Conservation (phyloP, 495 filamentous ascomycete species). For the Penicillium desertorum region DNA sequence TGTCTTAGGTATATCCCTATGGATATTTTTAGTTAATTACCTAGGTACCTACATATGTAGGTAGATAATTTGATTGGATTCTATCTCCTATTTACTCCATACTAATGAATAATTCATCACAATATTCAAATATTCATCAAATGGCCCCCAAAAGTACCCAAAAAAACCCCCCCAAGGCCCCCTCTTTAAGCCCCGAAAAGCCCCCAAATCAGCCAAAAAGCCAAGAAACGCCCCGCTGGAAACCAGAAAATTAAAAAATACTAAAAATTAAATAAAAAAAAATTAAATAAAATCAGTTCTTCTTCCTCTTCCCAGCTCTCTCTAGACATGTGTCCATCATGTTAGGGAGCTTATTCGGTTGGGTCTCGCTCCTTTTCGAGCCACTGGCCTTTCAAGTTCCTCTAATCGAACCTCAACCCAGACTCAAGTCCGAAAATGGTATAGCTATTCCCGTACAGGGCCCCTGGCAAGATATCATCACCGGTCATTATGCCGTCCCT, state of each 20-base stretch:
- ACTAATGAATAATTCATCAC: too few relatives aligned
- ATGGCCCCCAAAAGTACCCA: too few relatives aligned
- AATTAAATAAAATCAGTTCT: background rate
- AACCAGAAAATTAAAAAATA: too few relatives aligned
- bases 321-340: constrained; percentile 6
- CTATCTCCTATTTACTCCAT: too few relatives aligned
- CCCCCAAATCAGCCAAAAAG: background rate
- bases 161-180: background rate
- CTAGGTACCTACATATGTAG: too few relatives aligned
- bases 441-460: background rate
- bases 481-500: constrained; percentile 28
- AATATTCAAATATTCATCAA: too few relatives aligned
- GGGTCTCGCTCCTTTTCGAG: constrained; percentile 22
- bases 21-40: too few relatives aligned
- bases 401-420: constrained; percentile 25
- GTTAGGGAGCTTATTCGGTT: constrained; percentile 19
- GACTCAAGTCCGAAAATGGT: constrained; percentile 19
- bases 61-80: too few relatives aligned
- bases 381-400: constrained; percentile 20
- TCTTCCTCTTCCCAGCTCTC: too few relatives aligned
- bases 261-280: background rate
- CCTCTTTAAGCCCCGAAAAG: background rate
- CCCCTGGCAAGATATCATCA: constrained; percentile 32
- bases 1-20: too few relatives aligned
- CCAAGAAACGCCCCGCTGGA: background rate